Conservation (phyloP, 2,329 filamentous ascomycete species). For the Arthroderma sp. region DNA sequence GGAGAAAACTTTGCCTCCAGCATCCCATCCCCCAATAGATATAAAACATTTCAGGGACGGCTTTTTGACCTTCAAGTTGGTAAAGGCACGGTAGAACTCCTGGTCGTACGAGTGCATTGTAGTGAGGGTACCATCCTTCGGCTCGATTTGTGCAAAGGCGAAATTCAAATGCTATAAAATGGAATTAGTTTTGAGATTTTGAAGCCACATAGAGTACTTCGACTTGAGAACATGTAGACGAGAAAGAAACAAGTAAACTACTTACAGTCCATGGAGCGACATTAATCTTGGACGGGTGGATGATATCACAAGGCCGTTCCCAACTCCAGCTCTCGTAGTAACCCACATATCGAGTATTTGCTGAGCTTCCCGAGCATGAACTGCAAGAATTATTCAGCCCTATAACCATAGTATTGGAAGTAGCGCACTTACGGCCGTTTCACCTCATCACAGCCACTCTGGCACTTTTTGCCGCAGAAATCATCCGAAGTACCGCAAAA, state of each 20-base stretch:
- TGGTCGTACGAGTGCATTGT: slow-evolving; percentile 1
- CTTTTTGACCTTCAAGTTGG: slow-evolving; percentile 1
- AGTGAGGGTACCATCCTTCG: not conserved
- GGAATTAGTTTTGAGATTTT: slow-evolving; percentile 2
- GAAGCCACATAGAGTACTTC: not conserved
- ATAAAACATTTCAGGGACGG: slow-evolving; percentile 6
- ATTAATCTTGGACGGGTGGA: slow-evolving; percentile 6
- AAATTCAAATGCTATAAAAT: slow-evolving; percentile 18
- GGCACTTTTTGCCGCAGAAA: slow-evolving; percentile 1
- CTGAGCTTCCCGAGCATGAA: slow-evolving; percentile 2
- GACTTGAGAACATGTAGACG: not conserved
- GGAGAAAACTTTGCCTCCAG: slow-evolving; percentile 10
- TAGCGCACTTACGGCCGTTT: slow-evolving; percentile 2
- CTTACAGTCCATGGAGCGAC: slow-evolving; percentile 5
- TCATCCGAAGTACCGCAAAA: slow-evolving; percentile 4
- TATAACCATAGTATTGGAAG: not conserved
- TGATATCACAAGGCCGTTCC: slow-evolving; percentile 2
- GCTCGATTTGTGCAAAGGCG: slow-evolving; percentile 23
- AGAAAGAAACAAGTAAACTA: not conserved
- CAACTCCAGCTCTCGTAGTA: slow-evolving; percentile 25
- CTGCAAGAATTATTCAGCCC: slow-evolving; percentile 4
- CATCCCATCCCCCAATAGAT: slow-evolving; percentile 7
- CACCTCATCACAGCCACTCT: slow-evolving; percentile 1
- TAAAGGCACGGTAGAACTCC: slow-evolving; percentile 3
- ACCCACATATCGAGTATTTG: slow-evolving; percentile 15